These are phyloP conservation scores for Knufia fluminis DNA, from an alignment of 2,329 filamentous ascomycete species.

Conservation along the genomic window DNA sequence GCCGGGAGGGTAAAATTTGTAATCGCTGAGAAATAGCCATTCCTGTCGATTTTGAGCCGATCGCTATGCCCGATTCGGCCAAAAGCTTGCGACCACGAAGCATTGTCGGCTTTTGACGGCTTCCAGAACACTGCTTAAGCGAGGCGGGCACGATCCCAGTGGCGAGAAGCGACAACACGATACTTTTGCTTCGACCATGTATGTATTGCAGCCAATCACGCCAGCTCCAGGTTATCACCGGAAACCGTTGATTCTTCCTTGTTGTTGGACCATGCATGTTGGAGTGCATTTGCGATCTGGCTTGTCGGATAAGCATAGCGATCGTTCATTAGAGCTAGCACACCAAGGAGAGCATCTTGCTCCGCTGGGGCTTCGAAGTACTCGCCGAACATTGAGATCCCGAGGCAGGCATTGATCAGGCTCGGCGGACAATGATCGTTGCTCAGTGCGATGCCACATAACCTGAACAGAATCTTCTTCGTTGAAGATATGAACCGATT, in stretches of 20 bases:
- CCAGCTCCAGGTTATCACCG: background rate
- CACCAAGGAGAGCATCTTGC: constrained; percentile 25
- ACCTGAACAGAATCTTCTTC: constrained; percentile 37
- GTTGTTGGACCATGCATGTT: constrained; percentile 34
- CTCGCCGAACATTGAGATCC: constrained; percentile 29
- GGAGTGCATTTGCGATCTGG: constrained; percentile 39
- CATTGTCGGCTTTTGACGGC: background rate
- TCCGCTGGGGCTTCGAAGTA: constrained; percentile 25
- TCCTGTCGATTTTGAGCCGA: background rate
- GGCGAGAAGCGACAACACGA: background rate
- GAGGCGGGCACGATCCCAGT: no score
- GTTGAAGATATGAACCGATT: constrained; percentile 21
- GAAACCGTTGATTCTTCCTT: background rate
- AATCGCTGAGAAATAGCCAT: background rate
- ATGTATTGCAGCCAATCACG: background rate
- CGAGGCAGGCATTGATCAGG: constrained; percentile 37
- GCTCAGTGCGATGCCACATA: constrained; percentile 51
- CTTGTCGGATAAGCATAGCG: constrained; percentile 45
- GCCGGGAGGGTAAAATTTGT: no score
- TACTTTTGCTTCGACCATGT: background rate
- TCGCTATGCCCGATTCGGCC: background rate
- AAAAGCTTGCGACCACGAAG: background rate
- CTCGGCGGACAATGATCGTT: constrained; percentile 50
- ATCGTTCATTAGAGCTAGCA: constrained; percentile 37
- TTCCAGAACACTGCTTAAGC: no score